Base-by-base conservation (phyloP, 1,284 basidiomycete species). In the Uromyces viciae-fabae region DNA sequence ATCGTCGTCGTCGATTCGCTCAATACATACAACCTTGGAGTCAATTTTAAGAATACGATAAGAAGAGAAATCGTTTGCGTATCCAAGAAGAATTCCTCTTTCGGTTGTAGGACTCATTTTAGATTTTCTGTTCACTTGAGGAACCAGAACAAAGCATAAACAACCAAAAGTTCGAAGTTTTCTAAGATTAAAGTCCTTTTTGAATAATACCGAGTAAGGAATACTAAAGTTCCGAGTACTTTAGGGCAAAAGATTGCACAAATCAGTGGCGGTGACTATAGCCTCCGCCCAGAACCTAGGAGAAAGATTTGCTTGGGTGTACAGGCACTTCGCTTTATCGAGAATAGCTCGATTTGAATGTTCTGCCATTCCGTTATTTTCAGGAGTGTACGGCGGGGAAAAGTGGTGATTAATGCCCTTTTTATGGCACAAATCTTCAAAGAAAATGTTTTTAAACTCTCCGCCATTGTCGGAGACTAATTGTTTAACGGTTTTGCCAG, bases 341-440 rank as follows among this genome's bases (percentile, higher is more conserved):
- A 85, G 71, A 33, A 84, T 83, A 1, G 85, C 87, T 0, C 85
- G 74, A 82, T 85, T 82, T 33, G 82, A 8, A 62, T 86, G 72
- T 82, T 85, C 83, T 0, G 85, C 83, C 54, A 84, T 82, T 83
- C 86, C 79, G 82, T 86, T 88, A 81, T 83, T 25, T 71, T 84
- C 82, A 3, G 86, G 86, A 3, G 86, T 85, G 77, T 88, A 84
- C 71, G 88, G 87, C 0, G 86, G 83, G 15, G 85, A 86, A 25
- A 72, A 68, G 7, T 19, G 7, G 2, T 68, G 64, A 68, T 33
- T 19, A 11, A 64, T 64, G 17, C 62, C 62, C 42, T 28, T 36
- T 3, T 4, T 40, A 14, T 7, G 22, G 25, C 62, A 64, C 36
- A 64, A 64, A 4, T 64, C 62, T 64, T 64, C 15, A 38, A 64